Percentiles rank a stretch among this genome's conserved stretches.
Conservation (phyloP, 2,329 filamentous ascomycete species). For the Exophiala bonariae region DNA sequence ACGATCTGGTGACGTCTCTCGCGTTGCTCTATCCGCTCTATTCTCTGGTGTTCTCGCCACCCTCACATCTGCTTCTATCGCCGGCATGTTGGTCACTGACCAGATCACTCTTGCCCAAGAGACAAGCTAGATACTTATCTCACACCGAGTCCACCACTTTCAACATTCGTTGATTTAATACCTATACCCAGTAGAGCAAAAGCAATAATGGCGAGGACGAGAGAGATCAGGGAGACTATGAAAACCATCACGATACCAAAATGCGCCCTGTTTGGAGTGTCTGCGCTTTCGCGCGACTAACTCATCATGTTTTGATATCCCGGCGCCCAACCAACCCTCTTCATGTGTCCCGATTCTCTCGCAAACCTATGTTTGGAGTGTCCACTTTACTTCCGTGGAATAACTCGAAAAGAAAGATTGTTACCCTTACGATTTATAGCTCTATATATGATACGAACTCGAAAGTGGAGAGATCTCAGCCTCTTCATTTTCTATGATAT, state of each 20-base stretch:
- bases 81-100: conserved; percentile 65
- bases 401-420: no score
- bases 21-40: conserved; percentile 74
- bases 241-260: not conserved
- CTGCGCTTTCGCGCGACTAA: conserved; percentile 1
- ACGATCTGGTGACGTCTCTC: conserved; percentile 72
- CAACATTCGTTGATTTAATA: no score
- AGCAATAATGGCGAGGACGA: no score
- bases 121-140: not conserved
- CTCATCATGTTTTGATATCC: not conserved
- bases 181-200: no score
- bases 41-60: conserved; percentile 77
- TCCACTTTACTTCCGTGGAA: no score
- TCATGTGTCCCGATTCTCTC: not conserved
- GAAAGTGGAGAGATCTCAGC: no score
- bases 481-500: no score
- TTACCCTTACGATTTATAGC: no score
- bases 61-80: conserved; percentile 74
- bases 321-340: conserved; percentile 1
- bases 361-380: not conserved
- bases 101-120: conserved; percentile 9
- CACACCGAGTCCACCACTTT: no score
- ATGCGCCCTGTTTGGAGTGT: conserved; percentile 5
- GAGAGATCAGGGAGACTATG: not conserved
- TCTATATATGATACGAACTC: no score